phyloP scores from a whole-genome alignment of 2,329 filamentous ascomycete species.

The Aspergillus candidus region DNA sequence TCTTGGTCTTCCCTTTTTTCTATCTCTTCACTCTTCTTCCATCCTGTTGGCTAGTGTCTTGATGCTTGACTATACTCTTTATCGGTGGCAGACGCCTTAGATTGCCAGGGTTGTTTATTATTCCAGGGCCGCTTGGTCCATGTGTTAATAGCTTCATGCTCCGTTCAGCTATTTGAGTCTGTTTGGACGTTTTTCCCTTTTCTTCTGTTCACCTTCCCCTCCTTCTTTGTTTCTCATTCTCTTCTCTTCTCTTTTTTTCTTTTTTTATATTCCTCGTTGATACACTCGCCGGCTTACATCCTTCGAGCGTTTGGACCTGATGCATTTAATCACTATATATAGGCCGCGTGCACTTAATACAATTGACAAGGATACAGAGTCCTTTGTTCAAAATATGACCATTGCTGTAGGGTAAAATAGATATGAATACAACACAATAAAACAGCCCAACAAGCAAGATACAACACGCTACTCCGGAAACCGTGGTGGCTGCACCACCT shows the following conservation, averaged over 20 bases:
- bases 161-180: too few relatives aligned
- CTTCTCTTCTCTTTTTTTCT: slow-evolving; percentile 5
- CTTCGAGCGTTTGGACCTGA: background rate
- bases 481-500: slow-evolving; percentile 38
- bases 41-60: slow-evolving; percentile 1
- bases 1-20: slow-evolving; percentile 8
- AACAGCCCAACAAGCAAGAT: too few relatives aligned
- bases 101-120: too few relatives aligned
- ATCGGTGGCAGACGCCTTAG: too few relatives aligned
- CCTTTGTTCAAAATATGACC: too few relatives aligned
- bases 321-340: background rate
- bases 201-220: slow-evolving; percentile 4
- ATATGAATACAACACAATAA: too few relatives aligned
- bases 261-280: background rate
- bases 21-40: slow-evolving; percentile 4
- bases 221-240: background rate
- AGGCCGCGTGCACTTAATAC: background rate
- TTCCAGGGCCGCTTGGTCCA: too few relatives aligned
- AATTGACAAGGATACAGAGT: too few relatives aligned
- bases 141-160: too few relatives aligned
- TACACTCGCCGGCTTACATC: background rate
- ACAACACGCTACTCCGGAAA: slow-evolving; percentile 25
- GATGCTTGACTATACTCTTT: background rate
- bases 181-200: slow-evolving; percentile 2
- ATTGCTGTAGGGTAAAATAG: too few relatives aligned